Evolutionary conservation across 805 yeast species (phyloP), one percentile per base, ranked within the genome.

Genomic region (Saturnispora sanitii): DNA sequence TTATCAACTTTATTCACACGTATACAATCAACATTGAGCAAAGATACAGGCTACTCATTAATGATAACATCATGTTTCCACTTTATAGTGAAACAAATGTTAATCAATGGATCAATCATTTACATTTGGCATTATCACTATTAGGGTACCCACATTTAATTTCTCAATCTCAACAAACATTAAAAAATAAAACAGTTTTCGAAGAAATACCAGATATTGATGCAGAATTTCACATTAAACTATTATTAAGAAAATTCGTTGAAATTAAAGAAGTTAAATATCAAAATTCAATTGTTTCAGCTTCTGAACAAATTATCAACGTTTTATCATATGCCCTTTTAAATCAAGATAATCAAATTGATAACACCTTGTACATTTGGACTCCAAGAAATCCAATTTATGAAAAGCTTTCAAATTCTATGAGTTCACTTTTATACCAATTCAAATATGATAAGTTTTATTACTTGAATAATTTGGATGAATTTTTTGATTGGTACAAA

Each of bases 401-500:
- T 30, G 6, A 30, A 5, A 27, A 13, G 13, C 18, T 21, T 16
- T 9, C 9, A 12, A 13, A 17, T 18, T 19, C 23, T 6, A 16
- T 35, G 8, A 16, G 21, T 13, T 18, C 35, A 12, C n/a, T 30
- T 22, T 30, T 37, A 29, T 20, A 30, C 17, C 23, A 19, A 8
- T 21, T 27, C 16, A 26, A 33, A 33, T 18, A 20, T 27, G 37
- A 33, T 11, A 37, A 39, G 9, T 33, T 20, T 16, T 21, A 33
- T 17, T 6, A 22, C 7, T 28, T 39, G 11, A 28, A 19, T 17
- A 11, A 25, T 16, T 26, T 9, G 11, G 12, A 28, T 8, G 37
- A 33, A 4, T 39, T 39, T 17, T 32, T 33, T 21, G 42, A 39
- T 12, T 39, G 42, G 42, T 39, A 18, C 16, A n/a, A 17, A 13